These are phyloP conservation scores for Fusarium falciforme DNA, from an alignment of 2,329 filamentous ascomycete genomes.

Conservation along the genomic window DNA sequence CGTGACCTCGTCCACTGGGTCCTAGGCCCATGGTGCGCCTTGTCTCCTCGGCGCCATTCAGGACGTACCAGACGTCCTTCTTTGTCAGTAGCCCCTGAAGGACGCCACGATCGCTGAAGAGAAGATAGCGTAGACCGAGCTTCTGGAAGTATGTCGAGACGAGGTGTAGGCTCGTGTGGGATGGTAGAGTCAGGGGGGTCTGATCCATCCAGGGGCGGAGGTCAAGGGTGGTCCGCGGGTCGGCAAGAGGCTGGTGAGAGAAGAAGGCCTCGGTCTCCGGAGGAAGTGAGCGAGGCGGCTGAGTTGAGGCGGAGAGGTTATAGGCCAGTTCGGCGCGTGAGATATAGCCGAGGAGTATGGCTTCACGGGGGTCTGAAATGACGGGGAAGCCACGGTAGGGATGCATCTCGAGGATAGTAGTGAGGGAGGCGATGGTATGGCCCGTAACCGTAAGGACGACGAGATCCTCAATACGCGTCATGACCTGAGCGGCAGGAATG, in stretches of 20 bases:
- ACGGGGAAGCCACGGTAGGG: slow-evolving; percentile 93
- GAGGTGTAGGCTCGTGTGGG: slow-evolving; percentile 81
- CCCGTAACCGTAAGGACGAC: slow-evolving; percentile 87
- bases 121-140: slow-evolving; percentile 87
- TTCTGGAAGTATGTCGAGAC: slow-evolving; percentile 95
- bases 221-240: slow-evolving; percentile 83
- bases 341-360: slow-evolving; percentile 90
- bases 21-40: slow-evolving; percentile 53
- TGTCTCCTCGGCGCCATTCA: slow-evolving; percentile 80
- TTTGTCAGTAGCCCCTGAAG: slow-evolving; percentile 91
- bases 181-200: slow-evolving; percentile 90
- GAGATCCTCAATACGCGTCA: slow-evolving; percentile 93
- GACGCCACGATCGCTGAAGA: slow-evolving; percentile 85
- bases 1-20: slow-evolving; percentile 33
- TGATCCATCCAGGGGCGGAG: slow-evolving; percentile 99
- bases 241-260: slow-evolving; percentile 82
- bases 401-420: slow-evolving; percentile 76
- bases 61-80: slow-evolving; percentile 95
- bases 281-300: slow-evolving; percentile 70
- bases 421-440: slow-evolving; percentile 84
- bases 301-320: slow-evolving; percentile 70
- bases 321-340: slow-evolving; percentile 89
- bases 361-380: slow-evolving; percentile 80
- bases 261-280: slow-evolving; percentile 85
- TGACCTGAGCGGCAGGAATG: slow-evolving; percentile 85